Base-by-base conservation (phyloP, 2,329 filamentous ascomycete genomes). In the Fusarium sp. region DNA sequence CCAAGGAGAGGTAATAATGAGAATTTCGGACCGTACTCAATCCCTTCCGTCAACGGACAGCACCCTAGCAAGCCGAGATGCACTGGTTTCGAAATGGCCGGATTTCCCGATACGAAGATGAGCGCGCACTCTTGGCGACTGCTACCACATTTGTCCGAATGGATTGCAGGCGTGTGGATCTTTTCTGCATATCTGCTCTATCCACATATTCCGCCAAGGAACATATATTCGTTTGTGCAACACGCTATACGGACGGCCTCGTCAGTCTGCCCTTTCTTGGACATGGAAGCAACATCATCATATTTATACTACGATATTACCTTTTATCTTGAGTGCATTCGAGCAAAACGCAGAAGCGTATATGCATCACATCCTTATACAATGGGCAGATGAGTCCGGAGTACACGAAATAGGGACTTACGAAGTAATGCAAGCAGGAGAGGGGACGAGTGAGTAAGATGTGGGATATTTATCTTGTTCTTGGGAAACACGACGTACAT, bases 341-440 rank as follows among this genome's bases (percentile, higher is more conserved):
- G 33, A 66, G 54, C 22, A 62, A 57, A 42, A 61, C 47, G 50
- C 39, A 50, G 58, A 62, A 58, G 47, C 53, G 25, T 29, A 70
- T 46, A 61, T 49, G 58, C 55, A 71, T 49, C 56, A 45, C 42
- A 55, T 44, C 55, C n/a, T 64, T 33, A 68, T 46, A 65, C 52
- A 50, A 38, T 35, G 42, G 44, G 63, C 52, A 52, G 49, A 58
- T 38, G 53, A 66, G 60, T 62, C 64, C 64, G 42, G 35, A 38
- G 64, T 58, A 74, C 57, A 74, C 68, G 71, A 68, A 61, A 58
- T 55, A 46, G 50, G 68, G 68, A 62, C 57, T 70, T 46, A 70
- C 55, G 71, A 74, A 67, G 60, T 74, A 74, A 74, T 74, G 71
- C 63, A 56, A 54, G 67, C 63, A 68, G 39, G 50, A 50, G 33